Percentiles rank a stretch among this genome's conserved stretches.
Conservation (phyloP, 139 green algal genomes). For the Picochlorum costavermella region DNA sequence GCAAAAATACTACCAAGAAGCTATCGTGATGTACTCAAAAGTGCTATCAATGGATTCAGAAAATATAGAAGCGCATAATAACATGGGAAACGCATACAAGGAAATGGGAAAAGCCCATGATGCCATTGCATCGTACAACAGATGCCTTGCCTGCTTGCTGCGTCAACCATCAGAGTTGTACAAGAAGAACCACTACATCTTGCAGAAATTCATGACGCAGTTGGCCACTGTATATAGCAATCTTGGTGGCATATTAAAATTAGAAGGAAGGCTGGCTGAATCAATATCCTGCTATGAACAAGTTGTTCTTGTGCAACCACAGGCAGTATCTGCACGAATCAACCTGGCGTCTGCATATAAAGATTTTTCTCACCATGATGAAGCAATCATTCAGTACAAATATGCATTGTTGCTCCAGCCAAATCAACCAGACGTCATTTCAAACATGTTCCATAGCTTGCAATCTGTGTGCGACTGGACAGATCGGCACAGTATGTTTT, state of each 20-base stretch:
- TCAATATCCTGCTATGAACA: conserved; percentile 76
- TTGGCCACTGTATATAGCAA: conserved; percentile 77
- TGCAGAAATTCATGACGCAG: conserved; percentile 9
- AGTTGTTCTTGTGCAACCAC: conserved; percentile 57
- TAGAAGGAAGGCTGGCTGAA: conserved; percentile 49
- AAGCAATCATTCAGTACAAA: conserved; percentile 62
- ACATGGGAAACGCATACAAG: conserved; percentile 71
- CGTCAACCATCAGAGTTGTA: too few relatives aligned
- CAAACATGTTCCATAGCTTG: conserved; percentile 76
- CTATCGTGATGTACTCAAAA: conserved; percentile 54
- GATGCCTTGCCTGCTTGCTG: background rate
- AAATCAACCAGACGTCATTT: conserved; percentile 74
- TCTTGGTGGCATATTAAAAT: conserved; percentile 59
- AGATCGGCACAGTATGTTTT: conserved; percentile 56
- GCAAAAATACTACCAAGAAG: conserved; percentile 53
- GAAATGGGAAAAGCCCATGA: conserved; percentile 53
- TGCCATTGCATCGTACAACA: conserved; percentile 66
- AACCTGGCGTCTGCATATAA: conserved; percentile 77
- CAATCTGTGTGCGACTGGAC: conserved; percentile 83
- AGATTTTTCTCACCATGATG: conserved; percentile 57
- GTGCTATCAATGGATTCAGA: conserved; percentile 56
- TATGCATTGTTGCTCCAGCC: conserved; percentile 52
- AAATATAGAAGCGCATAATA: conserved; percentile 77
- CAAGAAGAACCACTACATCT: background rate
- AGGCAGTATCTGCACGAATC: conserved; percentile 52